Conservation (phyloP, 2,329 filamentous ascomycete species). For the Bipolaris zeicola region DNA sequence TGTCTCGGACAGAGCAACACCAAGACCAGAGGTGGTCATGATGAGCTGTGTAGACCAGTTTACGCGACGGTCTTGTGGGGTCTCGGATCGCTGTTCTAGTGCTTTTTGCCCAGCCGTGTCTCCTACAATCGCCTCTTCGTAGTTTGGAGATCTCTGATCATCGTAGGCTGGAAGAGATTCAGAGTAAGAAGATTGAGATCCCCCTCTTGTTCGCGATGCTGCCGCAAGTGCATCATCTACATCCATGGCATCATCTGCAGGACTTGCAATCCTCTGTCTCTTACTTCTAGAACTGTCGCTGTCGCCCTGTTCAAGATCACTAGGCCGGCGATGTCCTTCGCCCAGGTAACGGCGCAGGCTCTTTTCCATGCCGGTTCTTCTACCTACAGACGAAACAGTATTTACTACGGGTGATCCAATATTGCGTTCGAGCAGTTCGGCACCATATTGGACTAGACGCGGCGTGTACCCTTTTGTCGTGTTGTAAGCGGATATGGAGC, state of each 20-base stretch:
- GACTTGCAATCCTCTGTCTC: constrained; percentile 53
- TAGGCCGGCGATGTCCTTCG: constrained; percentile 57
- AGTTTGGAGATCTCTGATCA: constrained; percentile 74
- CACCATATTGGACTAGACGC: constrained; percentile 81
- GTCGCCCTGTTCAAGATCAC: constrained; percentile 55
- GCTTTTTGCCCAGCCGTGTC: constrained; percentile 31
- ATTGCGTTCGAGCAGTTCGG: constrained; percentile 88
- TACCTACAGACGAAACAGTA: constrained; percentile 81
- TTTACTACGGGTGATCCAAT: constrained; percentile 81
- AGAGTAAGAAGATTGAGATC: constrained; percentile 69
- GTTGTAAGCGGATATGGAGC: constrained; percentile 83
- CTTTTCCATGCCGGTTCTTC: constrained; percentile 85
- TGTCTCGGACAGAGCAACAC: constrained; percentile 88
- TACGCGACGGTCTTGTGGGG: constrained; percentile 46
- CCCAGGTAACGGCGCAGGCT: constrained; percentile 84
- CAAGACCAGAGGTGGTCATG: constrained; percentile 87
- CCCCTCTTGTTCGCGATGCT: constrained; percentile 51
- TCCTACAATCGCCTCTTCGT: constrained; percentile 63
- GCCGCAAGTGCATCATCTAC: constrained; percentile 51
- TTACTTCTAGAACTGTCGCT: constrained; percentile 42
- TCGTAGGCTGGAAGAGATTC: constrained; percentile 86
- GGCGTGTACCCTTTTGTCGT: constrained; percentile 90
- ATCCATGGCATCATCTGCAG: constrained; percentile 51
- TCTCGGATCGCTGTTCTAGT: constrained; percentile 23
- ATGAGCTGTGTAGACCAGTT: constrained; percentile 84